phyloP scores from a whole-genome alignment of 2,329 filamentous ascomycete genomes.

The Exophiala mesophila region DNA sequence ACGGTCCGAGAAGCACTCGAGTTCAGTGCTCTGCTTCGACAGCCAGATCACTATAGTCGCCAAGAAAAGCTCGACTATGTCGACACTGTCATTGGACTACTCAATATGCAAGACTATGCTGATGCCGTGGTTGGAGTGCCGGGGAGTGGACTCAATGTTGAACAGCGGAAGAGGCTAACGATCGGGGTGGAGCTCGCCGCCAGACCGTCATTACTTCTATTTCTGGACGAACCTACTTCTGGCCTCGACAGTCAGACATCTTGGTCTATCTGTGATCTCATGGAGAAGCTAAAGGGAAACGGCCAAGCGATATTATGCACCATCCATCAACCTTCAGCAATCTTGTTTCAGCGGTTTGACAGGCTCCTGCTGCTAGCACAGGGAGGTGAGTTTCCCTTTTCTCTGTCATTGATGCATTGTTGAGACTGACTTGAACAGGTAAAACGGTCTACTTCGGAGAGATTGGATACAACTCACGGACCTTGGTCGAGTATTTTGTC shows the following conservation, averaged over 20 bases:
- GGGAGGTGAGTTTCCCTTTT: conserved; percentile 41
- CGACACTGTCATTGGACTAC: conserved; percentile 77
- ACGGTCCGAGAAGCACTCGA: conserved; percentile 67
- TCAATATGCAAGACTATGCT: conserved; percentile 84
- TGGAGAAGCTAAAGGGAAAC: conserved; percentile 79
- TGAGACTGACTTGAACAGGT: not conserved
- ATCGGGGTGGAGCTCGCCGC: conserved; percentile 91
- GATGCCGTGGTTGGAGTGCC: conserved; percentile 84
- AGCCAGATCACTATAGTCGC: conserved; percentile 65
- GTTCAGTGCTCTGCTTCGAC: conserved; percentile 79
- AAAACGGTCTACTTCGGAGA: conserved; percentile 65
- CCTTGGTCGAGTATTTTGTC: conserved; percentile 60
- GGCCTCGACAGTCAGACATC: conserved; percentile 87
- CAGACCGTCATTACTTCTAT: conserved; percentile 72
- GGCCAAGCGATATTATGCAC: conserved; percentile 89
- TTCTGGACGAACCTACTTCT: conserved; percentile 88
- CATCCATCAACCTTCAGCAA: conserved; percentile 87
- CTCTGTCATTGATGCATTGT: not conserved
- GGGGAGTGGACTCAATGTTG: conserved; percentile 64
- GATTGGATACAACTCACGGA: conserved; percentile 54
- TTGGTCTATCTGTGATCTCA: conserved; percentile 77
- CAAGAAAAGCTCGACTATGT: conserved; percentile 79
- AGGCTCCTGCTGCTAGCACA: conserved; percentile 57
- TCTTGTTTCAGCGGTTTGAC: conserved; percentile 80
- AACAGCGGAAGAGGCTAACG: conserved; percentile 68